phyloP scores from a whole-genome alignment of 1,284 basidiomycete species.

The Mycena citricolor region DNA sequence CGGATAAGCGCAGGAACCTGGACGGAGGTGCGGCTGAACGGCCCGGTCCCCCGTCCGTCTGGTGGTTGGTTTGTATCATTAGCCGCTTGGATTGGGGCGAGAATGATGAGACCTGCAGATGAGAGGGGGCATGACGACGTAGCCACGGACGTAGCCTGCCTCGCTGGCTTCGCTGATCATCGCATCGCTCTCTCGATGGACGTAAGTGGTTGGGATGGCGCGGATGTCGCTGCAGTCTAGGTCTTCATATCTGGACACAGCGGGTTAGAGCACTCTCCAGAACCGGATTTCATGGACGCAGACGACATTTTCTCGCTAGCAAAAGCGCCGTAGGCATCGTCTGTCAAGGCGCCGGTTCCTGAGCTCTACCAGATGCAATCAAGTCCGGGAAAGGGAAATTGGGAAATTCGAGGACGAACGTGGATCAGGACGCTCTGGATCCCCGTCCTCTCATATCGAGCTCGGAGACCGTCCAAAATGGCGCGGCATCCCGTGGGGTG shows the following conservation, averaged over 20 bases:
- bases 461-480: constrained; percentile 21
- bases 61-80: background rate
- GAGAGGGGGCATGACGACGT: constrained; percentile 24
- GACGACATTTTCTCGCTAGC: constrained; percentile 24
- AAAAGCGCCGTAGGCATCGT: constrained; percentile 21
- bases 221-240: constrained; percentile 24
- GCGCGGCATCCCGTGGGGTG: constrained; percentile 14
- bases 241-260: constrained; percentile 19
- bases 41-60: constrained; percentile 24
- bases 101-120: constrained; percentile 18
- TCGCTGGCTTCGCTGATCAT: constrained; percentile 20
- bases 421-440: constrained; percentile 18
- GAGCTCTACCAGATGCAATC: constrained; percentile 9
- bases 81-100: background rate
- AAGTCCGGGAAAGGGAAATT: too few relatives aligned
- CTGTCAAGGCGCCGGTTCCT: constrained; percentile 24
- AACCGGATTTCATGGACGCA: background rate
- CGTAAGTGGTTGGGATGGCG: constrained; percentile 21
- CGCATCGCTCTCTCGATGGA: constrained; percentile 21
- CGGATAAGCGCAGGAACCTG: constrained; percentile 25
- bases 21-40: constrained; percentile 24
- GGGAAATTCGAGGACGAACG: constrained; percentile 1
- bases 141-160: constrained; percentile 21
- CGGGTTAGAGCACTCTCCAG: background rate
- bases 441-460: constrained; percentile 13